Base-by-base conservation (phyloP, 805 yeast species). In the Sporopachydermia quercuum region DNA sequence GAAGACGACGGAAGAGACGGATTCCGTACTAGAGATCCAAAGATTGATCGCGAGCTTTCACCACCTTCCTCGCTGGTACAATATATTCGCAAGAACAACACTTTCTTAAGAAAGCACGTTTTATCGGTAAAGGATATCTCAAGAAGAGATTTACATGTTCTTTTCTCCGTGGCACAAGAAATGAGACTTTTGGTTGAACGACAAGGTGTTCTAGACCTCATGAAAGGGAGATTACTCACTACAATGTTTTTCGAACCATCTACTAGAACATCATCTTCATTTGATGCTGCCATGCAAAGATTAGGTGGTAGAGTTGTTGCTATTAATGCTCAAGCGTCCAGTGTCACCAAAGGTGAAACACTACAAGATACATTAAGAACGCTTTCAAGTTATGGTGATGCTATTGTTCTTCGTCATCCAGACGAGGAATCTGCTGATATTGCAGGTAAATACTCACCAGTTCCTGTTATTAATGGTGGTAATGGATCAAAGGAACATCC, bases 251-350 rank as follows among this genome's bases (percentile, higher is more conserved):
- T 86, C 61, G 99, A 91, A 67, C 98, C 99, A 50, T 85, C 96
- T 4, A 93, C 99, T 34, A 76, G 99, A 65, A 91, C 99, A 23
- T 76, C 93, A 15, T 77, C 96, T 16, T 91, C 97, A 1, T 93
- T 93, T 58, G 95, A 91, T 60, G 96, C 96, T 52, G 99, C 99
- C 44, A 91, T 91, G 98, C 97, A 91, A 70, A 82, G 99, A 66
- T 71, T 91, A 52, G 99, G 99, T 60, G 99, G 99, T 57, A 76
- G 95, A 62, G 94, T 86, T 50, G 82, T 93, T 49, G 73, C 93
- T 41, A 81, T 91, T 47, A 71, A 82, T 46, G 81, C 91, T 44
- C 76, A 73, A 47, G 71, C 86, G 23, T 87, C 97, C n/a, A 84
- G 96, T 16, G 96, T 87, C 38, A 83, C 85, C 68, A 91, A 91